These are phyloP conservation scores for Yamadazyma jaroonii DNA, from an alignment of 1,139 yeast species.

Conservation along the genomic window DNA sequence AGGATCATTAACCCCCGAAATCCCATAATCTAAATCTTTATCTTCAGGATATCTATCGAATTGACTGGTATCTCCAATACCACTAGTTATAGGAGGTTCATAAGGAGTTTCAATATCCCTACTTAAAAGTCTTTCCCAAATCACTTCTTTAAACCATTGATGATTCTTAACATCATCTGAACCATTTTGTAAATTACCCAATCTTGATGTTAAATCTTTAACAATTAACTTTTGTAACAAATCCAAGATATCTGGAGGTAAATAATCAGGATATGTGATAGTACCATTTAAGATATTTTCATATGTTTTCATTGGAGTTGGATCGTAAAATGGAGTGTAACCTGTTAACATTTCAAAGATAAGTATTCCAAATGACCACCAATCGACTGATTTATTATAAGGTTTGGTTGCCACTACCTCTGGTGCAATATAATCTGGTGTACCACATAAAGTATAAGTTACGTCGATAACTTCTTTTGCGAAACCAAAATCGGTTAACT, in stretches of 20 bases:
- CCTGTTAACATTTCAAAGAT: conserved; percentile 64
- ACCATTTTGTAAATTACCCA: conserved; percentile 58
- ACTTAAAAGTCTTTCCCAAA: conserved; percentile 56
- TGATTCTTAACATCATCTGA: conserved; percentile 56
- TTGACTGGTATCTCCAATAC: conserved; percentile 62
- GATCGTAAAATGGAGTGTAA: conserved; percentile 59
- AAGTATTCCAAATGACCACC: conserved; percentile 64
- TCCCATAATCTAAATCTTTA: conserved; percentile 52
- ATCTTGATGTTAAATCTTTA: conserved; percentile 53
- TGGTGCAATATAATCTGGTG: conserved; percentile 65
- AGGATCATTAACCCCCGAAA: conserved; percentile 44
- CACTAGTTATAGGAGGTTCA: conserved; percentile 61
- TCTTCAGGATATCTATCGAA: conserved; percentile 60
- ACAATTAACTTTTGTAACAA: conserved; percentile 49
- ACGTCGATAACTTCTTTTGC: conserved; percentile 60
- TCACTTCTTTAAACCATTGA: conserved; percentile 59
- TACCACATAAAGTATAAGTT: conserved; percentile 62
- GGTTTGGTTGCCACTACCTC: conserved; percentile 63
- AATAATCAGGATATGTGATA: conserved; percentile 47
- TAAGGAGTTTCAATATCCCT: conserved; percentile 63
- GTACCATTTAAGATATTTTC: conserved; percentile 56
- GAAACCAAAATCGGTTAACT: conserved; percentile 60
- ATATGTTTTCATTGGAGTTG: conserved; percentile 61
- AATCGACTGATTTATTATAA: conserved; percentile 59
- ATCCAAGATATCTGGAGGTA: conserved; percentile 52